Evolutionary conservation across 2,329 filamentous ascomycete genomes (phyloP).

Genomic region (Aspergillus aculeatus): DNA sequence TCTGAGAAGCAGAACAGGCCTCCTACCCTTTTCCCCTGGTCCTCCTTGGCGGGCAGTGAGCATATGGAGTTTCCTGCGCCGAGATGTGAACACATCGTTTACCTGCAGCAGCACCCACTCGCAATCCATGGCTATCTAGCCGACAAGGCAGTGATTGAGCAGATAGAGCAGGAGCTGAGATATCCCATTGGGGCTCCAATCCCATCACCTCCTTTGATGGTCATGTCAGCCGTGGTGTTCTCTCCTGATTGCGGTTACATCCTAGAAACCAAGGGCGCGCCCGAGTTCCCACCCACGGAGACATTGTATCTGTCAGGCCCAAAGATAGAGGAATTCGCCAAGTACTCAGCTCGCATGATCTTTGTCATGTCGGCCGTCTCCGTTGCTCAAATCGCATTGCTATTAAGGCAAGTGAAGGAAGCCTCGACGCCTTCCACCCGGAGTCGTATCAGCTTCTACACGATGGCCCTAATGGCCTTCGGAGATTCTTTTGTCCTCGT

Average conservation of each 20-base stretch:
- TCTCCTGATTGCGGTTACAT: constrained; percentile 68
- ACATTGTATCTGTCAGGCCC: constrained; percentile 55
- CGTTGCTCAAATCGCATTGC: constrained; percentile 54
- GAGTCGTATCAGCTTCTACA: constrained; percentile 64
- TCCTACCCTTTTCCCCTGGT: constrained; percentile 69
- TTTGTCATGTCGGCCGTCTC: constrained; percentile 53
- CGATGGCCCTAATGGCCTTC: constrained; percentile 60
- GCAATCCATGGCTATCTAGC: constrained; percentile 29
- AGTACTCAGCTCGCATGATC: constrained; percentile 52
- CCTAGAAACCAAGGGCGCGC: constrained; percentile 60
- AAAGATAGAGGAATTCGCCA: constrained; percentile 58
- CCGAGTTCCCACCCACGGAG: constrained; percentile 53
- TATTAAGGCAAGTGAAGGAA: constrained; percentile 63
- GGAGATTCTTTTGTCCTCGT: constrained; percentile 61
- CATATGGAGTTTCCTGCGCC: constrained; percentile 56
- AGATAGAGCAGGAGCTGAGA: constrained; percentile 59
- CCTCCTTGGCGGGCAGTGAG: constrained; percentile 60
- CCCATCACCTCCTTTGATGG: constrained; percentile 51
- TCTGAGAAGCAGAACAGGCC: constrained; percentile 58
- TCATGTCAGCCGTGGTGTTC: constrained; percentile 61
- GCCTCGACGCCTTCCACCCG: constrained; percentile 64
- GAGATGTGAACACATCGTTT: constrained; percentile 86
- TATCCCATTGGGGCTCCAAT: constrained; percentile 59
- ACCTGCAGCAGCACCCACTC: constrained; percentile 64
- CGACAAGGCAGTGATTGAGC: constrained; percentile 42